Percentiles rank a stretch among this genome's conserved stretches.
phyloP scores from a whole-genome alignment of 345 rosid species.

The Combretum micranthum region DNA sequence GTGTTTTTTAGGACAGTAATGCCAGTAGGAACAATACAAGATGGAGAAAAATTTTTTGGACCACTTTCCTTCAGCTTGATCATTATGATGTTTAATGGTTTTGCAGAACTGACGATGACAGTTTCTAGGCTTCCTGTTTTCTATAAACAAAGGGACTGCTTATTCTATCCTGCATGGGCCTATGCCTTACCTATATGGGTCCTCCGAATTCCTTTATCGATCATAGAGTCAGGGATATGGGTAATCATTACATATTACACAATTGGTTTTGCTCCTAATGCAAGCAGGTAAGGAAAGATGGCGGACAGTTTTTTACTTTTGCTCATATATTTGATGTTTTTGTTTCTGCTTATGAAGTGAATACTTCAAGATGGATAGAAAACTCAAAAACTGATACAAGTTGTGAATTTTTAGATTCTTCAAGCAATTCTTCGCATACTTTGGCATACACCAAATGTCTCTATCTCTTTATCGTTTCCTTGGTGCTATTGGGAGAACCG shows the following conservation, averaged over 20 bases:
- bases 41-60: conserved; percentile 46
- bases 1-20: conserved; percentile 56
- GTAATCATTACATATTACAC: conserved; percentile 54
- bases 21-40: conserved; percentile 31
- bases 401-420: conserved; percentile 42
- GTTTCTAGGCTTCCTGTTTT: conserved; percentile 60
- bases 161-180: conserved; percentile 71
- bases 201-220: conserved; percentile 56
- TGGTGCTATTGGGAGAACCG: conserved; percentile 76
- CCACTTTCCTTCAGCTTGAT: conserved; percentile 50
- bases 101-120: conserved; percentile 58
- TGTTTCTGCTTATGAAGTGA: neutral
- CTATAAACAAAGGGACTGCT: conserved; percentile 61
- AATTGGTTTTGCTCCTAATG: conserved; percentile 60
- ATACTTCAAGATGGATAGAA: neutral
- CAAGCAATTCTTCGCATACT: conserved; percentile 52
- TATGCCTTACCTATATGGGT: conserved; percentile 56
- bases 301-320: no score
- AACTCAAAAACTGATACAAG: neutral
- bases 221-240: conserved; percentile 60
- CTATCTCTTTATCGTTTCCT: conserved; percentile 63
- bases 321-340: neutral
- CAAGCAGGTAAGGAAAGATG: conserved; percentile 46
- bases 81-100: conserved; percentile 61
- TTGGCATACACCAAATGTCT: conserved; percentile 78